phyloP scores from a whole-genome alignment of 2,329 filamentous ascomycete genomes.

The Exophiala spinifera region DNA sequence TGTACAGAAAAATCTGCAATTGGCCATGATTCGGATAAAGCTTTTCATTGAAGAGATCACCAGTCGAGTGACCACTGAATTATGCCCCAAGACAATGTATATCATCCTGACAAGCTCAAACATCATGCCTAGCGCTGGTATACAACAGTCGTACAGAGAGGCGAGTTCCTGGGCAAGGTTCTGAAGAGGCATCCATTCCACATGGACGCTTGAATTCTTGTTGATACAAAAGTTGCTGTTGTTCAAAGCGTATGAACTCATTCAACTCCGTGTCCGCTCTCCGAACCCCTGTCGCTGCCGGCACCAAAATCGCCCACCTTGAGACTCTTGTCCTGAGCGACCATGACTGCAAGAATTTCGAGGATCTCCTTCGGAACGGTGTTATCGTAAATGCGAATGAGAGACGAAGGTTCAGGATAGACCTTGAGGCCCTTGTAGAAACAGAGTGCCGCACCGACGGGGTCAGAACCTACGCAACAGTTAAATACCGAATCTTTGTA shows the following conservation, averaged over 20 bases:
- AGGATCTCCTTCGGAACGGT: conserved; percentile 96
- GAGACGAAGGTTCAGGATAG: conserved; percentile 86
- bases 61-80: conserved; percentile 12
- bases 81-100: conserved; percentile 18
- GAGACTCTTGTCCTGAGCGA: conserved; percentile 78
- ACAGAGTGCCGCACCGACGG: conserved; percentile 80
- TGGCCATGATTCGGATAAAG: not conserved
- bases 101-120: conserved; percentile 8
- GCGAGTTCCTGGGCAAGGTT: conserved; percentile 18
- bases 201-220: conserved; percentile 8
- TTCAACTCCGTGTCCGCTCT: conserved; percentile 29
- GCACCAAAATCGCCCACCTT: conserved; percentile 50
- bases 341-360: conserved; percentile 96
- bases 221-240: conserved; percentile 13
- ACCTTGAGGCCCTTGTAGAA: conserved; percentile 99
- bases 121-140: conserved; percentile 19
- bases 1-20: not conserved
- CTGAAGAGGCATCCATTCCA: conserved; percentile 1
- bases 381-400: conserved; percentile 98
- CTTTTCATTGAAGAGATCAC: conserved; percentile 10
- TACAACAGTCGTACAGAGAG: conserved; percentile 27
- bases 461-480: conserved; percentile 36
- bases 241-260: conserved; percentile 8
- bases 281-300: conserved; percentile 24
- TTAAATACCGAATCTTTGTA: conserved; percentile 17